Evolutionary conservation across 352 stramenopile species (phyloP), one percentile per base, ranked within the genome.

Genomic region (Phytophthora palmivora): DNA sequence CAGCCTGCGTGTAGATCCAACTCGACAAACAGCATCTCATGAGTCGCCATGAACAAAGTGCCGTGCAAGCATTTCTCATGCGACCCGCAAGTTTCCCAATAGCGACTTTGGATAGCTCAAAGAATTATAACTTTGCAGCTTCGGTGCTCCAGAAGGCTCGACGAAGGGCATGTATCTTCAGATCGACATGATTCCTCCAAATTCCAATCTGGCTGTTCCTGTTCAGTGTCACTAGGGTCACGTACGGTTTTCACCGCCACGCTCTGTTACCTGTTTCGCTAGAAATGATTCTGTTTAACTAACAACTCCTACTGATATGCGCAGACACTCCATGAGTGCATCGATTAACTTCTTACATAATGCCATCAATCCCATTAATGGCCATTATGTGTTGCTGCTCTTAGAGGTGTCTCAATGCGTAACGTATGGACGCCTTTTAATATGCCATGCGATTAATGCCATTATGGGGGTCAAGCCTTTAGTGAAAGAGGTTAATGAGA

Each of bases 341-440:
- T n/a, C n/a, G n/a, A n/a, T n/a, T n/a, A n/a, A n/a, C n/a, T n/a
- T 6, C 10, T 16, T 39, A 36, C 28, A 3, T n/a, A n/a, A n/a
- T n/a, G n/a, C n/a, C 44, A 38, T 38, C 39, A 39, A 39, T 36
- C n/a, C n/a, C 15, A 51, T 55, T 55, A 30, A 55, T 55, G 32
- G 19, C 33, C 47, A 53, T 53, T 43, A 42, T 42, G 30, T 14
- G 44, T 55, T 32, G 38, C 14, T 2, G 38, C 16, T n/a, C 2
- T 39, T 14, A 9, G 14, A 5, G 6, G 34, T 39, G 9, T 39
- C 1, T 16, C 9, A 15, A 39, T 39, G 34, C 34, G 16, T 39
- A 39, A 39, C 16, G 34, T 16, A 39, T 39, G 34, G 3, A 14
- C 6, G 1, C 16, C 8, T 28, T 7, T 15, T 28, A 28, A n/a